Conservation (phyloP, 2,329 filamentous ascomycete species). For the Tolypocladium sp. region DNA sequence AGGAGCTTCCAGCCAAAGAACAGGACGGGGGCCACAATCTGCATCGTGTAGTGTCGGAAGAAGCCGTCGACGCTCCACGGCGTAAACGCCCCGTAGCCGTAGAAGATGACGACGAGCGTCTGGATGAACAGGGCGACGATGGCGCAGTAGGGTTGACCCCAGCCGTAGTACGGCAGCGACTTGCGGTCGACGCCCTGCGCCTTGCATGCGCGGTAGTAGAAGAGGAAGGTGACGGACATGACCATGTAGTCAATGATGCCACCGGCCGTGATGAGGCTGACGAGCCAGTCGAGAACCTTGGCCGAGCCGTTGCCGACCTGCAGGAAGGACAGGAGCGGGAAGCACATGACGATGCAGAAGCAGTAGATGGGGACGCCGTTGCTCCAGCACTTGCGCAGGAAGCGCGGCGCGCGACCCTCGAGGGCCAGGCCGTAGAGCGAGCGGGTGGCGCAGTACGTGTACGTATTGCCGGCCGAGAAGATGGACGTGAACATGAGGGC, state of each 20-base stretch:
- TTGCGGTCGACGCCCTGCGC: constrained; percentile 43
- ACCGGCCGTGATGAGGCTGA: constrained; percentile 47
- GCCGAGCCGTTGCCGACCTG: constrained; percentile 38
- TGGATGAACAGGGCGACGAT: constrained; percentile 35
- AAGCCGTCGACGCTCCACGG: constrained; percentile 39
- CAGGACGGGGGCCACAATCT: constrained; percentile 41
- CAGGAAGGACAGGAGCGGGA: constrained; percentile 44
- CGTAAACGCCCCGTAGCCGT: constrained; percentile 45
- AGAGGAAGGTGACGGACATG: constrained; percentile 35
- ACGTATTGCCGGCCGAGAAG: constrained; percentile 40
- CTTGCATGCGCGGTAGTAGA: constrained; percentile 41
- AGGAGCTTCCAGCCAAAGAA: constrained; percentile 55
- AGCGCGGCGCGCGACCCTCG: constrained; percentile 37
- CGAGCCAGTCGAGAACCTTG: constrained; percentile 43
- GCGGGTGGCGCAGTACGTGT: constrained; percentile 41
- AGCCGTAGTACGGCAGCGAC: constrained; percentile 47
- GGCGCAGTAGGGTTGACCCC: constrained; percentile 49
- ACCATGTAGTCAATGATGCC: constrained; percentile 55
- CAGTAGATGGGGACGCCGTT: constrained; percentile 53
- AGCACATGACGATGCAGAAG: constrained; percentile 42
- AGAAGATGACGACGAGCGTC: constrained; percentile 35
- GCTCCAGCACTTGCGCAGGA: constrained; percentile 49
- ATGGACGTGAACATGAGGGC: constrained; percentile 36
- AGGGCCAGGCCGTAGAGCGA: constrained; percentile 41
- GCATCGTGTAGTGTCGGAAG: constrained; percentile 48